phyloP scores from a whole-genome alignment of 2,329 filamentous ascomycete species.

The Beauveria sp. region DNA sequence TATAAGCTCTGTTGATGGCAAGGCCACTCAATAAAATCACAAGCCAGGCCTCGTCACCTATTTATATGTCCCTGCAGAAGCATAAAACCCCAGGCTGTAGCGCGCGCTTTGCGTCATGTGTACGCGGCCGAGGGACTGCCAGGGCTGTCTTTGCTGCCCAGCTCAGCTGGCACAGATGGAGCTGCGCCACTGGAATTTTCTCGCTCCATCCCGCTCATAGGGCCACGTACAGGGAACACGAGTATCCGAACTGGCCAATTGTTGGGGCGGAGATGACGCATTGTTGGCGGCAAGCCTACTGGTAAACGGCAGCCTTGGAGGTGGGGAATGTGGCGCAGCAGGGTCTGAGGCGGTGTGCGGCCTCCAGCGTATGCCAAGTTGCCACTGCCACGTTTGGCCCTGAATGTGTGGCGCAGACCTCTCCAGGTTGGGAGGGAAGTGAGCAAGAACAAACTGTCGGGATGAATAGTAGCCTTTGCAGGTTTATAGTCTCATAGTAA shows the following conservation, averaged over 20 bases:
- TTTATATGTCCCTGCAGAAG: neutral
- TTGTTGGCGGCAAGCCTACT: neutral
- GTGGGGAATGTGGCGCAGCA: conserved; percentile 2
- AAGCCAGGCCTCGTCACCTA: conserved; percentile 1
- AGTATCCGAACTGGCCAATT: neutral
- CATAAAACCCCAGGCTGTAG: neutral
- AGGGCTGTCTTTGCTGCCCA: neutral
- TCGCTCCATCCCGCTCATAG: conserved; percentile 1
- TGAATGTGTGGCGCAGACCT: neutral
- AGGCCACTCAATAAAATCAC: neutral
- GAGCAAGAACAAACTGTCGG: too few species aligned
- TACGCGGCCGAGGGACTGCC: neutral
- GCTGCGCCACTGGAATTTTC: conserved; percentile 7
- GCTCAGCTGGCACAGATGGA: neutral
- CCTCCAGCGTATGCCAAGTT: neutral
- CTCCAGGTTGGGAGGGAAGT: neutral
- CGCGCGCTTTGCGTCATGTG: neutral
- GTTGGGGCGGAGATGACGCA: conserved; percentile 2
- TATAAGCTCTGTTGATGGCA: neutral
- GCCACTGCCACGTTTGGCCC: neutral
- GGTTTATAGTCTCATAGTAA: too few species aligned
- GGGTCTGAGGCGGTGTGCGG: conserved; percentile 1
- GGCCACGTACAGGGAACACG: neutral
- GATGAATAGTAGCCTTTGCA: too few species aligned
- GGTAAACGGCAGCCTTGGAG: neutral